phyloP scores from a whole-genome alignment of 805 yeast genomes.

The Metschnikowia santaceciliae region DNA sequence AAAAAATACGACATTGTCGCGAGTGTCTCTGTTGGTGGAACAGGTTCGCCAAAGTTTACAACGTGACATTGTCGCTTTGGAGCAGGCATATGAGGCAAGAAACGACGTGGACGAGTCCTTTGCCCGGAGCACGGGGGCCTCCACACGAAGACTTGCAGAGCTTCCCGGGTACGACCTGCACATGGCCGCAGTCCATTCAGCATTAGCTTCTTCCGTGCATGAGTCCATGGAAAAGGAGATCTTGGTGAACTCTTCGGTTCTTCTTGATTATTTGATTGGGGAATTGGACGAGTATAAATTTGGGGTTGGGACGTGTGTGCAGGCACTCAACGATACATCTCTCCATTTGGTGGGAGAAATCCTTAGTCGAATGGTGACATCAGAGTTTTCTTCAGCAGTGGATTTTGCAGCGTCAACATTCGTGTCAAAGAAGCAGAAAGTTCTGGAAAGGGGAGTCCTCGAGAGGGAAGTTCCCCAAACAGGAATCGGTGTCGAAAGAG shows the following conservation, averaged over 20 bases:
- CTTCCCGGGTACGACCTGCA: slow-evolving; percentile 52
- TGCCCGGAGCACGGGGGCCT: slow-evolving; percentile 42
- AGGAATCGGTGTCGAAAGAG: too few relatives aligned
- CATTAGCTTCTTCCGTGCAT: slow-evolving; percentile 38
- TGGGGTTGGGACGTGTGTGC: not conserved
- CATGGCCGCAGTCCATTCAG: slow-evolving; percentile 42
- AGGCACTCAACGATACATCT: not conserved
- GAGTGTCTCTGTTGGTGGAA: slow-evolving; percentile 10
- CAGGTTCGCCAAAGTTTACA: slow-evolving; percentile 22
- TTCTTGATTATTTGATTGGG: slow-evolving; percentile 47
- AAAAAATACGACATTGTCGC: not conserved
- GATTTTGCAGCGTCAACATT: slow-evolving; percentile 14
- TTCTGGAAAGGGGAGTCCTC: too few relatives aligned
- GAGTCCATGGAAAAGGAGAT: slow-evolving; percentile 52
- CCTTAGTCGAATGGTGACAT: not conserved
- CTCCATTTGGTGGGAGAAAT: not conserved
- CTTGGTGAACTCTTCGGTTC: slow-evolving; percentile 50
- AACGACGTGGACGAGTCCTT: slow-evolving; percentile 52
- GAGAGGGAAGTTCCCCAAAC: too few relatives aligned
- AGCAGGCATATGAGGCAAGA: slow-evolving; percentile 44
- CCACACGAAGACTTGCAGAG: slow-evolving; percentile 46
- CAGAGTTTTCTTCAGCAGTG: slow-evolving; percentile 15
- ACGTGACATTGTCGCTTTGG: slow-evolving; percentile 49
- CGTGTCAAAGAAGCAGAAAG: too few relatives aligned
- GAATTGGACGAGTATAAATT: slow-evolving; percentile 19